Percentiles rank a stretch among this genome's conserved stretches.
Conservation (phyloP, 805 yeast species). For the Isabelozyma gotoi region DNA sequence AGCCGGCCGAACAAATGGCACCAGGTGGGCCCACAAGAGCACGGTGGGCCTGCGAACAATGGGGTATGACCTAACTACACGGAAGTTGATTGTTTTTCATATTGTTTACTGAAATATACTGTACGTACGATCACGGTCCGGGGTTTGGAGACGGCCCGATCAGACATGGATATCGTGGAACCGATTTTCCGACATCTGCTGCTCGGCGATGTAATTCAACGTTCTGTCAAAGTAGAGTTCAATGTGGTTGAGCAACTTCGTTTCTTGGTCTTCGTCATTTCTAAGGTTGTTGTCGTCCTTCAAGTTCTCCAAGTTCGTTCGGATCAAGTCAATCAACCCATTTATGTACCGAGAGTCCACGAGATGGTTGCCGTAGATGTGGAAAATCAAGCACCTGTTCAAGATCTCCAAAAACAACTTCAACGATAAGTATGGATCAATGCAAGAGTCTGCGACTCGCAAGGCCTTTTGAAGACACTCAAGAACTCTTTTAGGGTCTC, state of each 20-base stretch:
- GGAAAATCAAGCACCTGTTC: conserved; percentile 81
- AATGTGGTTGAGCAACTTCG: conserved; percentile 26
- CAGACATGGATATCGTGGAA: conserved; percentile 49
- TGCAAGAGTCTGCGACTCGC: conserved; percentile 90
- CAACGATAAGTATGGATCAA: conserved; percentile 72
- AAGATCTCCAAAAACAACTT: conserved; percentile 88
- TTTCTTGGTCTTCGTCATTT: conserved; percentile 27
- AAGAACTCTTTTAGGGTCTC: conserved; percentile 69
- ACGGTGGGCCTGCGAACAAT: too few relatives aligned
- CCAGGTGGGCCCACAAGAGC: too few relatives aligned
- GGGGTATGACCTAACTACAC: too few relatives aligned
- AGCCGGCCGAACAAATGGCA: too few relatives aligned
- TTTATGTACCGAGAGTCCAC: conserved; percentile 76
- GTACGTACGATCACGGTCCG: too few relatives aligned
- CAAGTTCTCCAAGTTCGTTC: conserved; percentile 56
- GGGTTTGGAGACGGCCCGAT: too few relatives aligned
- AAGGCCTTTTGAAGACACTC: conserved; percentile 89
- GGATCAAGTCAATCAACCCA: conserved; percentile 81
- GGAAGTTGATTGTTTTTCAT: too few relatives aligned
- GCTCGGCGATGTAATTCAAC: conserved; percentile 64
- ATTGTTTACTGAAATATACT: too few relatives aligned
- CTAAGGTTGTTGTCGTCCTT: conserved; percentile 20
- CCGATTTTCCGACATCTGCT: conserved; percentile 67
- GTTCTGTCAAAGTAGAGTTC: conserved; percentile 59
- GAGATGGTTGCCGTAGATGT: conserved; percentile 72